phyloP scores from a whole-genome alignment of 805 yeast genomes.

The Henningerozyma blattae region DNA sequence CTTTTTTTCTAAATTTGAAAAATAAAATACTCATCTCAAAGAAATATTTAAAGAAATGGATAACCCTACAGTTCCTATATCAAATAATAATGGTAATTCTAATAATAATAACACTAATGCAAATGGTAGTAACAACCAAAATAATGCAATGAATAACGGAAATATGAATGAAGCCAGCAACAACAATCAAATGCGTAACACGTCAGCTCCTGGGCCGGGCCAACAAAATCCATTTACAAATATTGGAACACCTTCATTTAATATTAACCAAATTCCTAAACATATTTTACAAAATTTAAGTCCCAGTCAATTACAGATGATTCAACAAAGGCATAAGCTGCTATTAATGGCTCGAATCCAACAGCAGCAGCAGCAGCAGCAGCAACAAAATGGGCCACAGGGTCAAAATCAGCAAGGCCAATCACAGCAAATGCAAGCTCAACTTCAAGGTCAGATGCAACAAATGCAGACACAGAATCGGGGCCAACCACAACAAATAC shows the following conservation, averaged over 20 bases:
- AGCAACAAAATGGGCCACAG: conserved; percentile 5
- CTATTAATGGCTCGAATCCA: conserved; percentile 19
- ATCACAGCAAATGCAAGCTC: conserved; percentile 5
- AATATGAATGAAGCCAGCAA: background rate
- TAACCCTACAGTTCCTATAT: background rate
- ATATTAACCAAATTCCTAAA: conserved; percentile 23
- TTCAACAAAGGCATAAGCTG: conserved; percentile 26
- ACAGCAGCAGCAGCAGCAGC: conserved; percentile 13
- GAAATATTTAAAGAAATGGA: too few relatives aligned
- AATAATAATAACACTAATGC: background rate
- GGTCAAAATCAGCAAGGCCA: conserved; percentile 4
- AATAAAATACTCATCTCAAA: too few relatives aligned
- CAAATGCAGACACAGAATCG: conserved; percentile 3
- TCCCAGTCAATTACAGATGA: conserved; percentile 22
- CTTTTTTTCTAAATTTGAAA: too few relatives aligned
- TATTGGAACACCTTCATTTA: conserved; percentile 25
- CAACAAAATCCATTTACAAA: conserved; percentile 13
- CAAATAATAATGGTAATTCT: background rate
- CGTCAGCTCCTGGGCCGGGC: too few relatives aligned
- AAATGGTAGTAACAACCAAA: background rate
- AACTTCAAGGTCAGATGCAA: conserved; percentile 1
- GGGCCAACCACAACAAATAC: conserved; percentile 2
- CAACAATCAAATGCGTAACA: background rate
- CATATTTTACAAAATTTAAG: conserved; percentile 21
- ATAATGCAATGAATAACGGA: conserved; percentile 1